Conservation (phyloP, 176 grass and related monocot genomes). For the Ananas comosus region DNA sequence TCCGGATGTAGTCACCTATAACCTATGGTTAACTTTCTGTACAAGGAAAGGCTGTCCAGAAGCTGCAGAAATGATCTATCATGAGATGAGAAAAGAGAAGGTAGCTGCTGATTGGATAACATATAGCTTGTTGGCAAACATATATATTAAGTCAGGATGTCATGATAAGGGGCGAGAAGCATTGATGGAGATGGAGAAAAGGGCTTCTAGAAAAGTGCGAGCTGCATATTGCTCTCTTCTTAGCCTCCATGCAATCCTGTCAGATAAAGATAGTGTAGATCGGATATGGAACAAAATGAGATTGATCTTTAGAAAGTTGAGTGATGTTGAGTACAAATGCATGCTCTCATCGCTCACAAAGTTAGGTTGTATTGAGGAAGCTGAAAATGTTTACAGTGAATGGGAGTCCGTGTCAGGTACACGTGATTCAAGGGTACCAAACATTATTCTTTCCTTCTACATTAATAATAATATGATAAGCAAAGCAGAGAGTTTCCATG, state of each 20-base stretch:
- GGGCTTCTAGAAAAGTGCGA: slow-evolving; percentile 42
- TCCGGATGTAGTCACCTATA: slow-evolving; percentile 63
- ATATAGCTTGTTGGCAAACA: slow-evolving; percentile 56
- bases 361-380: slow-evolving; percentile 43
- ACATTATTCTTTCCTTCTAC: slow-evolving; percentile 65
- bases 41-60: slow-evolving; percentile 46
- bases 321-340: slow-evolving; percentile 64
- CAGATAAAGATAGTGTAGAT: slow-evolving; percentile 57
- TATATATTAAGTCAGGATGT: slow-evolving; percentile 48
- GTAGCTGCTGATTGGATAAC: slow-evolving; percentile 65
- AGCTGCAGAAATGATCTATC: slow-evolving; percentile 37
- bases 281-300: slow-evolving; percentile 62
- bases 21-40: slow-evolving; percentile 64
- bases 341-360: slow-evolving; percentile 69
- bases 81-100: slow-evolving; percentile 43
- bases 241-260: slow-evolving; percentile 48
- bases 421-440: slow-evolving; percentile 45
- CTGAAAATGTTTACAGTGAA: slow-evolving; percentile 36
- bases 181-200: slow-evolving; percentile 64
- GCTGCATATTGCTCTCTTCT: slow-evolving; percentile 52
- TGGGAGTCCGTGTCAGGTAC: slow-evolving; percentile 51
- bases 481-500: slow-evolving; percentile 43
- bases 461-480: slow-evolving; percentile 48
- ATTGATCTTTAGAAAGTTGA: slow-evolving; percentile 47
- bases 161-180: slow-evolving; percentile 45